Conservation (phyloP, 2,329 filamentous ascomycete species). For the Ophiostoma perfectum region DNA sequence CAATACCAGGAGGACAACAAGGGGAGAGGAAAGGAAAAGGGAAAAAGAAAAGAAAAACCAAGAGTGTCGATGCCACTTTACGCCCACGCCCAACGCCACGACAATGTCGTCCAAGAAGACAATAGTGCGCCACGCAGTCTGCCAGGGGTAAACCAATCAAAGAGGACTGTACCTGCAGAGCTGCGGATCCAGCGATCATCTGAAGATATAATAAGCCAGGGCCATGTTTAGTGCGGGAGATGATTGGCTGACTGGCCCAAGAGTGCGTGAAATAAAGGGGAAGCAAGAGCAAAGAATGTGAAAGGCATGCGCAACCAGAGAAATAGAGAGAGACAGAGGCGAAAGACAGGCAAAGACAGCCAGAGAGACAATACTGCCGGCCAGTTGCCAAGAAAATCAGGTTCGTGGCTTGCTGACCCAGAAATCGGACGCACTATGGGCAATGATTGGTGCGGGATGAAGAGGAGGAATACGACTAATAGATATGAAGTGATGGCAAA, state of each 20-base stretch:
- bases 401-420: not conserved
- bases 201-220: constrained; percentile 2
- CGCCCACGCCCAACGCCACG: not conserved
- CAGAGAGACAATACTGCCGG: not conserved
- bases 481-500: not conserved
- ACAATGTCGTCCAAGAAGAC: not conserved
- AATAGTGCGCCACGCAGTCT: constrained; percentile 6
- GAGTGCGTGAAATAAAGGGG: not conserved
- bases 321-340: not conserved
- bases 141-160: constrained; percentile 4
- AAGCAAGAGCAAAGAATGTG: not conserved
- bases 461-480: not conserved
- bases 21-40: not conserved
- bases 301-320: not conserved
- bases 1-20: not conserved
- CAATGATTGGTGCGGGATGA: not conserved
- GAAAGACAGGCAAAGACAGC: not conserved
- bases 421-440: not conserved
- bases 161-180: not conserved
- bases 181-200: constrained; percentile 2
- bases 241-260: not conserved
- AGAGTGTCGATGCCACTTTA: constrained; percentile 2
- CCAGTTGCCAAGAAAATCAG: constrained; percentile 6
- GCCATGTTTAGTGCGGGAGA: not conserved
- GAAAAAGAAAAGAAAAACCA: not conserved